phyloP scores from a whole-genome alignment of 805 yeast species.

The Zygosaccharomyces gambellarensis region DNA sequence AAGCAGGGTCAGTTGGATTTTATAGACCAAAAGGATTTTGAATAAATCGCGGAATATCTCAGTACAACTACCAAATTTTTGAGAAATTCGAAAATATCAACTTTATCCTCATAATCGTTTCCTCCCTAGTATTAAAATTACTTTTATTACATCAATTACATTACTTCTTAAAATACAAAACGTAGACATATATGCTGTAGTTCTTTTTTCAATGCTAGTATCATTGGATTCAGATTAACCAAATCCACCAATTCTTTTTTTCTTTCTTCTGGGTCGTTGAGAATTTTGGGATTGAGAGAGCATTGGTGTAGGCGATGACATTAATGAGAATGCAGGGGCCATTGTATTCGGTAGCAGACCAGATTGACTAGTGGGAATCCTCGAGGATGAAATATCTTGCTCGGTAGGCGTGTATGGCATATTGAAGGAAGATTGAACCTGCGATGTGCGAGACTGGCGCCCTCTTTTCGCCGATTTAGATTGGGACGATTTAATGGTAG shows the following conservation, averaged over 20 bases:
- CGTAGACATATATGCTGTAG: neutral
- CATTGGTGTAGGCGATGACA: slow-evolving; percentile 19
- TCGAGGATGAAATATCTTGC: slow-evolving; percentile 2
- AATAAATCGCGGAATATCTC: no score
- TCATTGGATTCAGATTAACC: slow-evolving; percentile 26
- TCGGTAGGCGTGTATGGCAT: slow-evolving; percentile 3
- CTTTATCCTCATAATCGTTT: neutral
- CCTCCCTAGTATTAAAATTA: neutral
- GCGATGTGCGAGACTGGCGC: slow-evolving; percentile 1
- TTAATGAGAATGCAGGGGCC: slow-evolving; percentile 34
- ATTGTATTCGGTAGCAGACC: slow-evolving; percentile 26
- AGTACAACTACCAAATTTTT: neutral
- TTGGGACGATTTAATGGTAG: slow-evolving; percentile 31
- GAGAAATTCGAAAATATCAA: neutral
- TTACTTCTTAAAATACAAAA: neutral
- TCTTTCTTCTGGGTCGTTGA: slow-evolving; percentile 26
- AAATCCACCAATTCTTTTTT: slow-evolving; percentile 48
- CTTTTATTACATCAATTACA: neutral
- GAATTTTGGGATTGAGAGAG: slow-evolving; percentile 20
- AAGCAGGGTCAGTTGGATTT: no score
- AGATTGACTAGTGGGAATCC: slow-evolving; percentile 9
- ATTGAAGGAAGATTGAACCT: neutral
- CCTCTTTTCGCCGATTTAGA: slow-evolving; percentile 6
- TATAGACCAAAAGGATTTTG: no score
- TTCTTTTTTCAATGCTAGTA: neutral